Base-by-base conservation (phyloP, 1,284 basidiomycete species). In the Cryptococcus hybrid region DNA sequence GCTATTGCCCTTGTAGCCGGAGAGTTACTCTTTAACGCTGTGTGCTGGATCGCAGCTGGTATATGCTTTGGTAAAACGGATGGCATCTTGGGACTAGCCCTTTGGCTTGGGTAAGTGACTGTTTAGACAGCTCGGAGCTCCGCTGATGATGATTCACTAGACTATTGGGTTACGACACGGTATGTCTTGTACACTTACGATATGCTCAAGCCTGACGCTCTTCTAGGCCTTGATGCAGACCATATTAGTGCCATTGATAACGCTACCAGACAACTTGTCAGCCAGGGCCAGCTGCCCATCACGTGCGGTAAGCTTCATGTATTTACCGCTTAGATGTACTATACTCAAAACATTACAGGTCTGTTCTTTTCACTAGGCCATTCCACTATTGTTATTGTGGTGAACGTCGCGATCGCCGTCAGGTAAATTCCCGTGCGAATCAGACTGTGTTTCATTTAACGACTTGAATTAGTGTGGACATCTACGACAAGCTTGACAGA, bases 231-330 rank as follows among this genome's bases (percentile, higher is more conserved):
- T 42, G 91, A 93, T 67, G 90, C 90, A 4, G 91, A 93, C 78
- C 91, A 94, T 73, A 92, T 93, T 71, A 90, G 88, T 66, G 90
- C 90, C 1, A 94, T 93, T 57, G 91, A 93, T 75, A 93, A 93
- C 70, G 90, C 90, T 2, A 92, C 90, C 5, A 82, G 91, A 50
- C 84, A 86, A 11, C 81, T 93, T 36, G 86, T 93, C 57, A 84
- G 81, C 58, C 78, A 87, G 37, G 88, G 87, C 3, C 86, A 86
- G 68, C 80, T 88, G 12, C 86, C 90, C 1, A 85, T 92, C 36
- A 92, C 89, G 0, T 90, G 89, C 59, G 90, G 90, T 66, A 34
- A 52, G 67, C 48, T 15, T 52, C 51, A 18, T 42, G 35, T 53
- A 9, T 9, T 50, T 9, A 42, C 11, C 15, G 40, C 11, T 15